Percentiles rank a stretch among this genome's conserved stretches.
These are phyloP conservation scores for Neoboletus subvelutipes DNA, from an alignment of 768 basidiomycete genomes.

Conservation along the genomic window DNA sequence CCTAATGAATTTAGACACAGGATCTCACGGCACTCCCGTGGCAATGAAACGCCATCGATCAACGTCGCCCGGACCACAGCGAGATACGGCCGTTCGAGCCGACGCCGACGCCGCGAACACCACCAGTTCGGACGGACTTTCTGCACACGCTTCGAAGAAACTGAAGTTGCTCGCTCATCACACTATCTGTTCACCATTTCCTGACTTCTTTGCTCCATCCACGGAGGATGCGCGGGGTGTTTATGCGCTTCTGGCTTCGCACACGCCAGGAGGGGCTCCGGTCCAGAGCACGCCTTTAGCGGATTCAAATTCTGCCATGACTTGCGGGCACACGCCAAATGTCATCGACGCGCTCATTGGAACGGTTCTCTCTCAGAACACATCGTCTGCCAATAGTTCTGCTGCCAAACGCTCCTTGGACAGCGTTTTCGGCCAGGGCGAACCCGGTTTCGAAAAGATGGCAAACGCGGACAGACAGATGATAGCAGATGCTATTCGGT, in stretches of 20 bases:
- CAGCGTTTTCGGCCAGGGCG: slow-evolving; percentile 45
- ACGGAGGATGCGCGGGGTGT: slow-evolving; percentile 40
- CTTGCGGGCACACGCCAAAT: slow-evolving; percentile 49
- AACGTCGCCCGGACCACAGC: not conserved
- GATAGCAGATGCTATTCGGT: slow-evolving; percentile 50
- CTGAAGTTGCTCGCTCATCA: slow-evolving; percentile 48
- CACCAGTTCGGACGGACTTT: not conserved
- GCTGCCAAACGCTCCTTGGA: slow-evolving; percentile 52
- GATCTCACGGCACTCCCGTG: not conserved
- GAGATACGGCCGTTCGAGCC: not conserved
- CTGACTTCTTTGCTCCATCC: slow-evolving; percentile 45
- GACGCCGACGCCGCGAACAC: not conserved
- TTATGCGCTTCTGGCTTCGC: slow-evolving; percentile 39
- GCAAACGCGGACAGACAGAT: slow-evolving; percentile 40
- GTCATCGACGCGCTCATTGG: slow-evolving; percentile 59
- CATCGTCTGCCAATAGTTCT: slow-evolving; percentile 48
- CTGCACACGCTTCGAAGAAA: slow-evolving; percentile 41
- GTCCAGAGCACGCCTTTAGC: slow-evolving; percentile 26
- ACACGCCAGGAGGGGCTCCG: slow-evolving; percentile 36
- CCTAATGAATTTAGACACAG: not conserved
- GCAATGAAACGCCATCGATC: slow-evolving; percentile 18
- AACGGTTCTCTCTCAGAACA: slow-evolving; percentile 62
- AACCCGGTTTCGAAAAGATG: slow-evolving; percentile 46
- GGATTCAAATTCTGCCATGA: slow-evolving; percentile 40
- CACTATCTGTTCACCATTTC: slow-evolving; percentile 45